phyloP scores from a whole-genome alignment of 2,329 filamentous ascomycete species.

The Cercospora nicotianae region DNA sequence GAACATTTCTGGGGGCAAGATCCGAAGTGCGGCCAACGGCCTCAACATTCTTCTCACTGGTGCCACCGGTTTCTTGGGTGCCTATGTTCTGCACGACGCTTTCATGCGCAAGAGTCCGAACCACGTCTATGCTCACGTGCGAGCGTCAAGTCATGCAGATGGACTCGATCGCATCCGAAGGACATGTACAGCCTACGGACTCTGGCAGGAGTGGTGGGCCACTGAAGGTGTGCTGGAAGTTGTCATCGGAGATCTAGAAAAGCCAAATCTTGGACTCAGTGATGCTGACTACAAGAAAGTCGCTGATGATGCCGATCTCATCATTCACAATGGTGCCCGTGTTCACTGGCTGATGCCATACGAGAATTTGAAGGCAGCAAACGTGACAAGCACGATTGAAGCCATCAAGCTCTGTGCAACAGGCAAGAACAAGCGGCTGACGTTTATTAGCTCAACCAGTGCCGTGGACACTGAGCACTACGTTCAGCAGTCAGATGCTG shows the following conservation, averaged over 20 bases:
- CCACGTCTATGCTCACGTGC: slow-evolving; percentile 73
- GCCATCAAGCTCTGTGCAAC: slow-evolving; percentile 71
- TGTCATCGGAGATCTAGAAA: slow-evolving; percentile 71
- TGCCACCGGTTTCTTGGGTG: slow-evolving; percentile 84
- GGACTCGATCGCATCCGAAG: slow-evolving; percentile 65
- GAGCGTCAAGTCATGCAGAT: slow-evolving; percentile 61
- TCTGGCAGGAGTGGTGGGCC: slow-evolving; percentile 73
- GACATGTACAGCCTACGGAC: slow-evolving; percentile 72
- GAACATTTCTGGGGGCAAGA: slow-evolving; percentile 32
- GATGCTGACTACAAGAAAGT: slow-evolving; percentile 65
- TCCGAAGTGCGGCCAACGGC: slow-evolving; percentile 32
- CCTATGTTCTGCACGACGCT: slow-evolving; percentile 75
- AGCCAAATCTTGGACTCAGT: slow-evolving; percentile 72
- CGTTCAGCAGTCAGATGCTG: slow-evolving; percentile 68
- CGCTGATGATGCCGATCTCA: slow-evolving; percentile 64
- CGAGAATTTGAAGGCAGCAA: slow-evolving; percentile 66
- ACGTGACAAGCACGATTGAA: slow-evolving; percentile 80
- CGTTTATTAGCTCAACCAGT: slow-evolving; percentile 80
- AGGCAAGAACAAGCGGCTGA: slow-evolving; percentile 75
- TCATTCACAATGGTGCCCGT: slow-evolving; percentile 76
- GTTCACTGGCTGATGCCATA: slow-evolving; percentile 82
- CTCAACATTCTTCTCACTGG: slow-evolving; percentile 73
- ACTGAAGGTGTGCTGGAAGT: slow-evolving; percentile 58
- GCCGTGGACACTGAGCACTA: slow-evolving; percentile 82
- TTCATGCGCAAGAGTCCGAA: slow-evolving; percentile 57